Conservation (phyloP, 208 protist genomes). For the Acanthamoeba lenticulata region DNA sequence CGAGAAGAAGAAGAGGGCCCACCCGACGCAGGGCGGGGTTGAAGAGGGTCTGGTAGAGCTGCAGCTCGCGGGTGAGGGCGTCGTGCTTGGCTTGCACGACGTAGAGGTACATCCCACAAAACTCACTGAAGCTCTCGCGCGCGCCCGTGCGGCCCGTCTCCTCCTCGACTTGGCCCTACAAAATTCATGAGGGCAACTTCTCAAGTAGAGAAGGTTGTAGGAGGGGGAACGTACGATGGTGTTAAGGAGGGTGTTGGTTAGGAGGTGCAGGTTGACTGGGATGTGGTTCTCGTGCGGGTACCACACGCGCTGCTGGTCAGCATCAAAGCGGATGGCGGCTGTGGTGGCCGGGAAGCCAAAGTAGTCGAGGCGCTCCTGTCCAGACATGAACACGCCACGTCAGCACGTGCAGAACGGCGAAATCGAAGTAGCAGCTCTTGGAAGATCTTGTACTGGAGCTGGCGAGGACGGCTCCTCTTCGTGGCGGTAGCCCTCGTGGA, state of each 20-base stretch:
- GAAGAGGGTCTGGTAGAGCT: conserved; percentile 64
- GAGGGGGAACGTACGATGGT: background rate
- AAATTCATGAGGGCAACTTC: background rate
- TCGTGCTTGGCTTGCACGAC: conserved; percentile 55
- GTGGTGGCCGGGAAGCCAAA: conserved; percentile 7
- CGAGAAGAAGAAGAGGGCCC: no score
- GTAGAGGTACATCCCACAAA: conserved; percentile 23
- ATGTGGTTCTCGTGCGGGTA: conserved; percentile 44
- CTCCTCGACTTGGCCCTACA: conserved; percentile 3
- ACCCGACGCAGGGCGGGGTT: conserved; percentile 40
- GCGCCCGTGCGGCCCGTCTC: background rate
- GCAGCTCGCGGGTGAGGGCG: conserved; percentile 9
- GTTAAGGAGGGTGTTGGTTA: background rate
- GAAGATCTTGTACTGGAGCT: background rate
- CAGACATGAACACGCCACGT: background rate
- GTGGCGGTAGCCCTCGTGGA: background rate
- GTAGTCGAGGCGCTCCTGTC: conserved; percentile 13
- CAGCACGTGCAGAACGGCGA: background rate
- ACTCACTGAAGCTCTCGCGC: background rate
- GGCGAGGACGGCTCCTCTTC: background rate
- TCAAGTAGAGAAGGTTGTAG: background rate
- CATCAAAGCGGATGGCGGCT: conserved; percentile 32
- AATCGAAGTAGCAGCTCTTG: background rate
- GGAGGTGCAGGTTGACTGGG: conserved; percentile 27
- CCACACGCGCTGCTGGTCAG: conserved; percentile 24